Evolutionary conservation across 169 alveolate genomes (phyloP).

Genomic region (Eimeria acervulina): DNA sequence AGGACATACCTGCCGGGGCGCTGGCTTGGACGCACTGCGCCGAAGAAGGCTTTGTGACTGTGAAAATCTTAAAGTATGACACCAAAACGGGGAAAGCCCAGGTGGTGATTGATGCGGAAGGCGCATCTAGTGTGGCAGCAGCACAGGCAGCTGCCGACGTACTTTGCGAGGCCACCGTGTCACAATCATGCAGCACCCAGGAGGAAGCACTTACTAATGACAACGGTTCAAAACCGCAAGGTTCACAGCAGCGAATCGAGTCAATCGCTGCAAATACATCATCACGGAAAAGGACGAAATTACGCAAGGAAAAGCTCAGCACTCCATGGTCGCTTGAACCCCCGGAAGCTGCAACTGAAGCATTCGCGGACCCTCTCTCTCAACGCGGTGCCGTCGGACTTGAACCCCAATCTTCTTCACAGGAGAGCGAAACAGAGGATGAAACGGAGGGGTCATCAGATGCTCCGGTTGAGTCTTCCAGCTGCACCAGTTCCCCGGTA

Average conservation of each 20-base stretch:
- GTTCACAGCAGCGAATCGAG: not conserved
- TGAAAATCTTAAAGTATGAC: not conserved
- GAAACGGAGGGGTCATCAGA: not conserved
- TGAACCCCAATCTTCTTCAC: not conserved
- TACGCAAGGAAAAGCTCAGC: not conserved
- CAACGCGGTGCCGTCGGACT: not conserved
- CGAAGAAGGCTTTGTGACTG: constrained; percentile 57
- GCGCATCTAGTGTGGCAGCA: constrained; percentile 43
- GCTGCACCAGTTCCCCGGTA: not conserved
- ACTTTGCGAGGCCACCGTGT: not conserved
- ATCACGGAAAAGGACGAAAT: not conserved
- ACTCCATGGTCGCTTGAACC: constrained; percentile 15
- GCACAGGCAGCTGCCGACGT: constrained; percentile 55
- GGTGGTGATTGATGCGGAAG: constrained; percentile 29
- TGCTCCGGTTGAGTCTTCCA: not conserved
- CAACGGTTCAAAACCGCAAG: not conserved
- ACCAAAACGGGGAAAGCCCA: not conserved
- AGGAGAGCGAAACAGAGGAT: not conserved
- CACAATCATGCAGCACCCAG: not conserved
- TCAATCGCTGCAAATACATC: not conserved
- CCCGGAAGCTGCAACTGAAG: constrained; percentile 52
- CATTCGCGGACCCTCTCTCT: constrained; percentile 60
- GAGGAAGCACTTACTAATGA: not conserved
- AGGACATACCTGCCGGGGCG: not conserved
- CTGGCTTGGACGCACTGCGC: constrained; percentile 55